phyloP scores from a whole-genome alignment of 495 filamentous ascomycete genomes.

The Penicillium parvum region DNA sequence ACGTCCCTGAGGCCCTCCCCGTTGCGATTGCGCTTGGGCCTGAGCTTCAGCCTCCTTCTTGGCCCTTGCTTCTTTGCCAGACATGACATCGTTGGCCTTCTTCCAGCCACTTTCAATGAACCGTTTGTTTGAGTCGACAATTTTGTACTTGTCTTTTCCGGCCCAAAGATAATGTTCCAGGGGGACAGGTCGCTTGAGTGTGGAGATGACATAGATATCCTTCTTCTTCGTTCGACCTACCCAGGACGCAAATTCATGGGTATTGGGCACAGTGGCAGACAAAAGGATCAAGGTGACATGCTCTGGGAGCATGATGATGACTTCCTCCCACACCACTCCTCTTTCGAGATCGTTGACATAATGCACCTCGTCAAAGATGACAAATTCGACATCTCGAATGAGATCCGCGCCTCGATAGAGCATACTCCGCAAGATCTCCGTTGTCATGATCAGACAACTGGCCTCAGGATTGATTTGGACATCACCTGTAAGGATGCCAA shows the following conservation, averaged over 20 bases:
- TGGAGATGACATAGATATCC: constrained; percentile 98
- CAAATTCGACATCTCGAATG: constrained; percentile 95
- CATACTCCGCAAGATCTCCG: constrained; percentile 97
- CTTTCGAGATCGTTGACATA: constrained; percentile 98
- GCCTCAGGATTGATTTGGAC: constrained; percentile 98
- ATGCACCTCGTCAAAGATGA: constrained; percentile 98
- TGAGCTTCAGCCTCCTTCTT: constrained; percentile 47
- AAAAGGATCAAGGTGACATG: constrained; percentile 93
- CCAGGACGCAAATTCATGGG: constrained; percentile 96
- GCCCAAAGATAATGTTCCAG: constrained; percentile 97
- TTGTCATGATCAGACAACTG: constrained; percentile 98
- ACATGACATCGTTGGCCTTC: constrained; percentile 78
- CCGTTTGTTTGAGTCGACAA: constrained; percentile 85
- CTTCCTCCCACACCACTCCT: constrained; percentile 98
- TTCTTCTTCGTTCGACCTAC: constrained; percentile 97
- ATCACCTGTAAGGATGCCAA: constrained; percentile 94
- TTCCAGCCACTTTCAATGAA: constrained; percentile 93
- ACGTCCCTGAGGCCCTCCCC: constrained; percentile 49
- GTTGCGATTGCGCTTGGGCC: constrained; percentile 42
- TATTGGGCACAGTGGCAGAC: constrained; percentile 96
- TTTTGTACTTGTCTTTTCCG: constrained; percentile 85
- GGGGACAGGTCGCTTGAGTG: constrained; percentile 89
- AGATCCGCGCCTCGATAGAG: constrained; percentile 94
- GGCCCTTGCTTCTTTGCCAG: constrained; percentile 69
- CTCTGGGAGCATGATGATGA: constrained; percentile 98